Evolutionary conservation across 1,139 yeast species (phyloP), one percentile per base, ranked within the genome.

Genomic region (Saccharomyces hybrid): DNA sequence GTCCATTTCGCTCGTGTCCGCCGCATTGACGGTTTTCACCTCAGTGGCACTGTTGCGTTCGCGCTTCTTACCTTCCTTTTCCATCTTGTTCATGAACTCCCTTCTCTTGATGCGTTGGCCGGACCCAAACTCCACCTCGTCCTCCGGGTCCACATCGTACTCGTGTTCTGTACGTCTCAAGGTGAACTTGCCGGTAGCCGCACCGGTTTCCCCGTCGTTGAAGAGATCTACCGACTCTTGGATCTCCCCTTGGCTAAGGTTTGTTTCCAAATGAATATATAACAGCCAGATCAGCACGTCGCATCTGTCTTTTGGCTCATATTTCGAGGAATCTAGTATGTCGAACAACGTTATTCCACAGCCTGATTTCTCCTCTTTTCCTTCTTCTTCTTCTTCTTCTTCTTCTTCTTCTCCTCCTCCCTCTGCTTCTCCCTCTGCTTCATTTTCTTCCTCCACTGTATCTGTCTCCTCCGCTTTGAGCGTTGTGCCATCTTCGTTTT

Each of bases 251-350:
- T 76, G 73, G 0, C 78, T 70, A 59, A 86, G 75, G 57, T 79
- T 77, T 0, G 96, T 86, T 66, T 93, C 96, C 60, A 87, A 73
- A 64, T 86, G 87, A 2, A 89, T 79, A 74, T 88, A 89, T 57
- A 88, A 69, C 47, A 93, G 72, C 98, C 98, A 93, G 58, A 93
- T 71, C 62, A 93, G 84, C 34, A 93, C 77, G 52, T 76, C 73
- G 2, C 89, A 90, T 59, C 96, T 77, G 58, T 82, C 83, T 42
- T 69, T 71, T 3, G 96, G 88, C 12, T 77, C 71, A 49, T 71
- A 70, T 1, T 66, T 70, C 1, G 79, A 68, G 59, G 80, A 80
- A 71, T 86, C 79, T 61, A 87, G 80, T 52, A 87, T 75, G 58
- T 86, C 90, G 75, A 82, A 83, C 63, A 86, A 80, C 53, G 65